These are phyloP conservation scores for Globisporangium iwayamae DNA, from an alignment of 352 stramenopile species.

Conservation along the genomic window DNA sequence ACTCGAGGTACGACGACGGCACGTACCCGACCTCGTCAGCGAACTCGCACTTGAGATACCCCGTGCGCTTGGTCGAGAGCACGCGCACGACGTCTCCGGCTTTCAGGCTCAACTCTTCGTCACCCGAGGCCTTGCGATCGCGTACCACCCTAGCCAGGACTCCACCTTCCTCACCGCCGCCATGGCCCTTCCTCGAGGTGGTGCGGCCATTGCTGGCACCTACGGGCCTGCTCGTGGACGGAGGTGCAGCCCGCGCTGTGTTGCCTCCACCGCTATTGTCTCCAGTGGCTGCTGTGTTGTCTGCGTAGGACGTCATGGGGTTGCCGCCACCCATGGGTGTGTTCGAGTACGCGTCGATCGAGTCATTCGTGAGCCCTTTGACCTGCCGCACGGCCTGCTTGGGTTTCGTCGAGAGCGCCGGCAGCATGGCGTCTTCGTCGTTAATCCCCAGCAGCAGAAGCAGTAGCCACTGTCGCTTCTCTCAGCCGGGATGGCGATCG, in stretches of 20 bases:
- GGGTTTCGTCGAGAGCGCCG: slow-evolving; percentile 75
- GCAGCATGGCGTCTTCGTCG: slow-evolving; percentile 39
- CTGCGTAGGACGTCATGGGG: slow-evolving; percentile 36
- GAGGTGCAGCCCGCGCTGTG: slow-evolving; percentile 21
- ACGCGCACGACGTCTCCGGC: slow-evolving; percentile 69
- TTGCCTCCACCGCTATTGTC: slow-evolving; percentile 13
- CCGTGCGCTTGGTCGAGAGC: slow-evolving; percentile 72
- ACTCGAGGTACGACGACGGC: slow-evolving; percentile 81
- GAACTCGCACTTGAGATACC: slow-evolving; percentile 81
- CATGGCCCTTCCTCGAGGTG: slow-evolving; percentile 16
- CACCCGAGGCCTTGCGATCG: slow-evolving; percentile 69
- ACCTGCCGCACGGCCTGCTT: slow-evolving; percentile 83
- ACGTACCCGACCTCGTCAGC: slow-evolving; percentile 71
- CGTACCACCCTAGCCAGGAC: slow-evolving; percentile 58
- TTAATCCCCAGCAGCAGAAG: neutral
- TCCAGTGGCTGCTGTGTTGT: slow-evolving; percentile 39
- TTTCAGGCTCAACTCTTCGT: slow-evolving; percentile 66
- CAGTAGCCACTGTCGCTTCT: neutral
- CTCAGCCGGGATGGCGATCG: neutral
- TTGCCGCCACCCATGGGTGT: slow-evolving; percentile 30
- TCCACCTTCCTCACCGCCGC: slow-evolving; percentile 12
- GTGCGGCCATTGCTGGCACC: slow-evolving; percentile 18
- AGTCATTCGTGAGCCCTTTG: slow-evolving; percentile 79
- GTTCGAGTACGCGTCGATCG: slow-evolving; percentile 83
- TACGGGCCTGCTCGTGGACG: slow-evolving; percentile 17